Percentiles rank a stretch among this genome's conserved stretches.
phyloP scores from a whole-genome alignment of 202 grass and related monocot species.

The Schoenoplectus tabernaemontani region DNA sequence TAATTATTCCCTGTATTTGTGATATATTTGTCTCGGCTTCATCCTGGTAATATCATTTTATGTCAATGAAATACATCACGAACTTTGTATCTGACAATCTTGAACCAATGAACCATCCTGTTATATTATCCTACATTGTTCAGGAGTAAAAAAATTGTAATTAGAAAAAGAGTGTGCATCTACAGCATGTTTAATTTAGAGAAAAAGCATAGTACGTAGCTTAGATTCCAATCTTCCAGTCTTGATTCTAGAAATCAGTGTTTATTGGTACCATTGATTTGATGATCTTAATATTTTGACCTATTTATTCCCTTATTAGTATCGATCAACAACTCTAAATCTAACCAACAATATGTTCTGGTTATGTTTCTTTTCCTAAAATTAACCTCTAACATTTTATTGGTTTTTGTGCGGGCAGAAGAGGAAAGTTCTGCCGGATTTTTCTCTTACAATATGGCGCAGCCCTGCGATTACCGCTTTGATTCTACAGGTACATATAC shows the following conservation, averaged over 20 bases:
- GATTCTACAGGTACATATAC: constrained; percentile 19
- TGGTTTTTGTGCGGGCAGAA: not conserved
- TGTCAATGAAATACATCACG: not conserved
- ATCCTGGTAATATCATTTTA: not conserved
- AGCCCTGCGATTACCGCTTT: not conserved
- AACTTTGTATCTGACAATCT: not conserved
- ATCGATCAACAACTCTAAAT: not conserved
- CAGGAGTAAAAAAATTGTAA: not conserved
- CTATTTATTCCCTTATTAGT: not conserved
- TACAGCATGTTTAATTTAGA: not conserved
- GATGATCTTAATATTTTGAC: not conserved
- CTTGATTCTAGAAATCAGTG: not conserved
- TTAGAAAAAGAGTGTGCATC: not conserved
- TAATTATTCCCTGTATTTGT: not conserved
- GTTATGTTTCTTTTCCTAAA: not conserved
- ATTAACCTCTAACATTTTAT: not conserved
- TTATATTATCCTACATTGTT: not conserved
- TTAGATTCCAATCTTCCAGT: not conserved
- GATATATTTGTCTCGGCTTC: not conserved
- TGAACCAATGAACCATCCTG: not conserved
- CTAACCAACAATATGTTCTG: not conserved
- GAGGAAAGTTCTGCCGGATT: not conserved
- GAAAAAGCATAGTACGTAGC: not conserved
- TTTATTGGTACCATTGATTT: not conserved
- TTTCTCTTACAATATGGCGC: constrained; percentile 11